Base-by-base conservation (phyloP, 345 rosid species). In the Camelina sativa region DNA sequence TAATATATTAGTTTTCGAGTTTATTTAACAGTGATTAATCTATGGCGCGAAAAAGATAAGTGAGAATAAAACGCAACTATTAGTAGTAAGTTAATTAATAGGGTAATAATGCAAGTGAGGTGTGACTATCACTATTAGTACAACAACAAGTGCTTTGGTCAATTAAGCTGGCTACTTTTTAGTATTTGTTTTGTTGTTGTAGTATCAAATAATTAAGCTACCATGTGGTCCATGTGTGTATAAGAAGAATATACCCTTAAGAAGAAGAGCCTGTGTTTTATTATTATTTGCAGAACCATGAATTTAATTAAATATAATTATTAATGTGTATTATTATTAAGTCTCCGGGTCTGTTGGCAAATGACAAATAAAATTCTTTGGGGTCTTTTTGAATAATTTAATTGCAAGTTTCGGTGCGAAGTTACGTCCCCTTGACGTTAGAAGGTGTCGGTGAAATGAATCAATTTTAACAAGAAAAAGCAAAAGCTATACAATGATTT, bases 211-310 rank as follows among this genome's bases (percentile, higher is more conserved):
- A 57, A 71, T 57, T 37, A 72, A 71, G 55, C 67, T 11, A 47
- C 67, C 76, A 76, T 47, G 75, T 76, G 75, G 74, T 69, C 69
- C 74, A 62, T 62, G 44, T 76, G 80, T 54, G 67, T 48, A 9
- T 53, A 35, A 54, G 60, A 55, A 34, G 37, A 34, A 34, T 34
- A 65, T 35, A 62, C 65, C 16, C 28, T 22, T 6, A 7, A 32
- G 2, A 25, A 40, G 28, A 32, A 40, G 28, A 32, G 32, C 62
- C 15, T 34, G 30, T 28, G 28, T 61, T 8, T 32, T 35, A 69
- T 22, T 22, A 62, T 63, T 5, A 52, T 53, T 60, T 13, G 53
- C 13, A n/a, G 10, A 28, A 12, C 53, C 16, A 75, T 15, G 22
- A 48, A 2, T 56, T 22, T 16, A 15, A 6, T 8, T 57, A 5